Base-by-base conservation (phyloP, 2,329 filamentous ascomycete genomes). In the Penicillium janthinellum region DNA sequence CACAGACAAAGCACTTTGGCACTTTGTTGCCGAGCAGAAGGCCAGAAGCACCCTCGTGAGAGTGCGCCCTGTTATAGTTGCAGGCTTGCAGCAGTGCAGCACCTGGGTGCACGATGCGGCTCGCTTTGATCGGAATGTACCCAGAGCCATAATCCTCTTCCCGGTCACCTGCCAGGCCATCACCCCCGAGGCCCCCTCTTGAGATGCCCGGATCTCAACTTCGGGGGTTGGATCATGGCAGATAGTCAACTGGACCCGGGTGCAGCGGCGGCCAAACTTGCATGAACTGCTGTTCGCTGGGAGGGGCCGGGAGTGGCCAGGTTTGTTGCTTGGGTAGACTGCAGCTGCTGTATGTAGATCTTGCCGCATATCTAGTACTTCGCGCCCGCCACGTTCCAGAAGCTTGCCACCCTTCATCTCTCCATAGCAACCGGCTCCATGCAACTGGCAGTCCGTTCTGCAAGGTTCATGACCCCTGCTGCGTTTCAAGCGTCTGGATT, bases 221-320 rank as follows among this genome's bases (percentile, higher is more conserved):
- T 54, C 31, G 37, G 47, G 54, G 42, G 44, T 37, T 56, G 54
- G 48, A 54, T 47, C 34, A 25, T 44, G 53, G 37, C 35, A 35
- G 15, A 41, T 56, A 54, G 37, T 25, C 31, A 35, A 39, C 42
- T 60, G 35, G 31, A 53, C 25, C 54, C 5, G 49, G 28, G 45
- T 56, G 10, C 28, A 38, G 50, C 48, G 35, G 47, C 47, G 56
- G 37, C 41, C 53, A 60, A 60, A 59, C 54, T 34, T 66, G 63
- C 66, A 66, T 68, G 64, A 68, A 68, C 64, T 49, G 49, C 50
- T 41, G 64, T 65, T 65, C 54, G 60, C 57, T 61, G 53, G 48
- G 41, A 44, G 44, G 25, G 38, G 28, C 28, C 28, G 6, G 7
- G 28, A 8, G 28, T 31, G 7, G 47, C 55, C 54, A 28, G 22